A percentile compares a stretch with the other conserved stretches of the same genome.
Evolutionary conservation across 495 filamentous ascomycete genomes (phyloP).

Genomic region (Hyaloscypha bicolor): DNA sequence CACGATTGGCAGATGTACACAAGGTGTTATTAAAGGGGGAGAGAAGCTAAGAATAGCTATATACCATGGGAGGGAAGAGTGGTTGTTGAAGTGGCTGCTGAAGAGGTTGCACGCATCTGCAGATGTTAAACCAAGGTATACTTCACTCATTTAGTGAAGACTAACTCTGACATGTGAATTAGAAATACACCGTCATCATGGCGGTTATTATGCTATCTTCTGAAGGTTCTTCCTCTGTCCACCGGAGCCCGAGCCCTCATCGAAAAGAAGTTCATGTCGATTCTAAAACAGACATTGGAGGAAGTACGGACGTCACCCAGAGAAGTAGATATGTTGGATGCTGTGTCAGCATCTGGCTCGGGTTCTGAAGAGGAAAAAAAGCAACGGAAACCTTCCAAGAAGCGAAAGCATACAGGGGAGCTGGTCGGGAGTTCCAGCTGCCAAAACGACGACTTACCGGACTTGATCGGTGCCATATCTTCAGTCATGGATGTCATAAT

Average conservation of each 20-base stretch:
- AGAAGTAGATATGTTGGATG: not conserved
- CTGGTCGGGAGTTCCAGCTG: conserved; percentile 26
- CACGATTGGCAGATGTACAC: conserved; percentile 33
- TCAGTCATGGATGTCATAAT: conserved; percentile 15
- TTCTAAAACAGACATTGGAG: conserved; percentile 46
- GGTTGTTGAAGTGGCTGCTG: conserved; percentile 68
- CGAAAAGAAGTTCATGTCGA: conserved; percentile 51
- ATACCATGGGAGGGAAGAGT: conserved; percentile 57
- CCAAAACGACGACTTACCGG: not conserved
- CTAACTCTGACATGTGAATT: conserved; percentile 30
- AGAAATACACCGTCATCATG: conserved; percentile 47
- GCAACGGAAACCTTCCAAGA: conserved; percentile 35
- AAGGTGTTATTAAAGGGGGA: conserved; percentile 38
- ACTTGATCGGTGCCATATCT: conserved; percentile 20
- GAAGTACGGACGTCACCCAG: conserved; percentile 26
- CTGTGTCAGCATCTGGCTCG: conserved; percentile 25
- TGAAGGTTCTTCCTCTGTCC: conserved; percentile 46
- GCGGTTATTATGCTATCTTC: conserved; percentile 50
- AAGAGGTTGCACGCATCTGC: conserved; percentile 53
- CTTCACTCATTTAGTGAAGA: not conserved
- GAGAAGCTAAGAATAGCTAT: conserved; percentile 25
- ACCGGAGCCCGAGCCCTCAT: conserved; percentile 51
- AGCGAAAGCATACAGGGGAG: conserved; percentile 45
- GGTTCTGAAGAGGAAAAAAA: conserved; percentile 6
- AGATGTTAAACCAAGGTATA: conserved; percentile 32